Base-by-base conservation (phyloP, 805 yeast genomes). In the Kluyveromyces aestuarii region DNA sequence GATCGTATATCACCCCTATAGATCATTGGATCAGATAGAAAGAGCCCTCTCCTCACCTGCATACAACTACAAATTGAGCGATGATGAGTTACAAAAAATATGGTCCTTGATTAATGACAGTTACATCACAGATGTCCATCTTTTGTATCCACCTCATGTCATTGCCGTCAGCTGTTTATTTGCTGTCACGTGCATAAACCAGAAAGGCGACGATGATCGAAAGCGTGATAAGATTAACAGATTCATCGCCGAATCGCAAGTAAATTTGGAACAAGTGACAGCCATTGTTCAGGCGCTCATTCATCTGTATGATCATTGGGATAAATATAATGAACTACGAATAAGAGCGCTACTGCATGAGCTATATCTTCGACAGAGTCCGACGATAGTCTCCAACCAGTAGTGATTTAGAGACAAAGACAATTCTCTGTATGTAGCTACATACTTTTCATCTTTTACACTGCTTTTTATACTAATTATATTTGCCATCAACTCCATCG, bases 41-140 rank as follows among this genome's bases (percentile, higher is more conserved):
- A 66, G 59, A 59, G 73, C 65, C 50, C 67, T 69, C 56, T 76
- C 68, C 53, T 63, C 49, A 21, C 54, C 56, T n/a, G 61, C 63
- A 5, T 63, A 53, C 42, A 46, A 54, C 16, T 46, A 63, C 37
- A 48, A 48, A 9, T 59, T 84, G 3, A 62, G 79, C 0, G 73
- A 77, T 2, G 86, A 80, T 40, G 97, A 90, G 58, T 62, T 84
- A 33, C 96, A 91, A 60, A 80, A 85, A 41, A 74, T 87, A 9
- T 93, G 98, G 97, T 84, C 95, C 0, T 72, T 90, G 45, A 76
- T 93, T 37, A 93, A 89, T 63, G 98, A 91, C 62, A 79, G 90
- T 53, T 90, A 85, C 63, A 81, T 88, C 41, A 88, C 96, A 0
- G 98, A 93, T 63, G 70, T 87, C 16, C 91, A 87, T 49, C 66